A percentile compares a stretch with the other conserved stretches of the same genome.
These are phyloP conservation scores for Primulina eburnea DNA, from an alignment of 257 asterid species.

Conservation along the genomic window DNA sequence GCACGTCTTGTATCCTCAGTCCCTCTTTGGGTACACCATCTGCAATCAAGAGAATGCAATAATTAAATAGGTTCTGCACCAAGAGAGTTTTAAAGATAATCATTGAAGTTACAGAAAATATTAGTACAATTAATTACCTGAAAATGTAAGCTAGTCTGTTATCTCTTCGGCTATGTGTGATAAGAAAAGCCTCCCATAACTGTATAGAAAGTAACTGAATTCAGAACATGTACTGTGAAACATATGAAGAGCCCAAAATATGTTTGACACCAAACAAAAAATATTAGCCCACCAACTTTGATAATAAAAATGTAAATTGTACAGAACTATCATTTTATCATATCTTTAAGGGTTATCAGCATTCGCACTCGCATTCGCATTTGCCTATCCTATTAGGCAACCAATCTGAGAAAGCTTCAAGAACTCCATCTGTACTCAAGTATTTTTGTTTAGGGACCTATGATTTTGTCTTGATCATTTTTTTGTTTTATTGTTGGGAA, in stretches of 20 bases:
- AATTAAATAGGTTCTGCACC: conserved; percentile 23
- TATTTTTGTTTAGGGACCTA: too few species aligned
- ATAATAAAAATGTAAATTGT: background rate
- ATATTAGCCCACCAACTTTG: conserved; percentile 1
- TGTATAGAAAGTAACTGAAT: conserved; percentile 31
- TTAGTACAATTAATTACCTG: conserved; percentile 48
- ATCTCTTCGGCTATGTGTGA: conserved; percentile 67
- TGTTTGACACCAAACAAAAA: conserved; percentile 16
- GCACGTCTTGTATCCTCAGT: conserved; percentile 79
- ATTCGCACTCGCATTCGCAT: background rate
- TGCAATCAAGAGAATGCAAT: conserved; percentile 37
- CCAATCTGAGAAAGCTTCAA: too few species aligned
- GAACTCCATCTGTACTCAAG: too few species aligned
- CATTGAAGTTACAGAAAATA: conserved; percentile 16
- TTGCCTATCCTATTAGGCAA: background rate
- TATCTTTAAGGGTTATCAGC: background rate
- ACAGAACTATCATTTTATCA: background rate
- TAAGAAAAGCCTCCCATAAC: conserved; percentile 76
- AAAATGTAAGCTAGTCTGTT: conserved; percentile 71
- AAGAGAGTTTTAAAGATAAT: conserved; percentile 23
- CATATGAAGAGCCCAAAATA: conserved; percentile 8
- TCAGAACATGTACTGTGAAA: conserved; percentile 17
- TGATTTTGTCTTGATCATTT: too few species aligned
- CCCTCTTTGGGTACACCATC: conserved; percentile 99
- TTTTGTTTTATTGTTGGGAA: too few species aligned